phyloP scores from a whole-genome alignment of 73 alveolate species.

The Durusdinium trenchii region DNA sequence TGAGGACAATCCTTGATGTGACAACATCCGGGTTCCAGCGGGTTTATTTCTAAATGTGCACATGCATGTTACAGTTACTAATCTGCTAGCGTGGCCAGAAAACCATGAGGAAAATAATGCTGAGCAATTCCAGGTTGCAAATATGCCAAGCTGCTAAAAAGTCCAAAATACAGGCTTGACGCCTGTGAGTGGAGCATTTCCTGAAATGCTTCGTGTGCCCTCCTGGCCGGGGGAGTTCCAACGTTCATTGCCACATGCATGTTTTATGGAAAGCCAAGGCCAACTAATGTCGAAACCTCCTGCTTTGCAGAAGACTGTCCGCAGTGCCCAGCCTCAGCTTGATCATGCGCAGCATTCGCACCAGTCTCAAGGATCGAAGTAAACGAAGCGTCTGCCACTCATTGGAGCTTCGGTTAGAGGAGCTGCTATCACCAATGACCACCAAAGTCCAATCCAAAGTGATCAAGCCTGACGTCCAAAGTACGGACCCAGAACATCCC shows the following conservation, averaged over 20 bases:
- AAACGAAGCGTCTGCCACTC: constrained; percentile 55
- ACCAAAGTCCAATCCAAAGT: constrained; percentile 66
- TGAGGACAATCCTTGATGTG: constrained; percentile 21
- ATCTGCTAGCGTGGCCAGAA: no score
- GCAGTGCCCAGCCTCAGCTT: constrained; percentile 26
- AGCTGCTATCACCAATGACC: background rate
- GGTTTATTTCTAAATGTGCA: no score
- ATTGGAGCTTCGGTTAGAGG: background rate
- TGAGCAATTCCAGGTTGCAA: no score
- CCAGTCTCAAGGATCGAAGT: constrained; percentile 77
- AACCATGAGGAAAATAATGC: no score
- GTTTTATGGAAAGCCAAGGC: background rate
- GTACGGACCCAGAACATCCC: background rate
- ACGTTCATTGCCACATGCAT: background rate
- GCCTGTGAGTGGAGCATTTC: constrained; percentile 62
- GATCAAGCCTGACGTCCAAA: constrained; percentile 7
- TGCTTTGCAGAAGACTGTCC: background rate
- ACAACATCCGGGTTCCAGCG: no score
- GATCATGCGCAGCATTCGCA: constrained; percentile 91
- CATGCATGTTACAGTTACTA: no score
- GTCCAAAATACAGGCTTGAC: constrained; percentile 47
- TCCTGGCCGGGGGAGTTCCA: background rate
- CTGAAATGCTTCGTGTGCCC: constrained; percentile 71
- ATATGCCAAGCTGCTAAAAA: constrained; percentile 56
- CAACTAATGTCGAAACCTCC: no score